Percentiles rank a stretch among this genome's conserved stretches.
These are phyloP conservation scores for Paracorniculantispora psalliotae DNA, from an alignment of 2,329 filamentous ascomycete species.

Conservation along the genomic window DNA sequence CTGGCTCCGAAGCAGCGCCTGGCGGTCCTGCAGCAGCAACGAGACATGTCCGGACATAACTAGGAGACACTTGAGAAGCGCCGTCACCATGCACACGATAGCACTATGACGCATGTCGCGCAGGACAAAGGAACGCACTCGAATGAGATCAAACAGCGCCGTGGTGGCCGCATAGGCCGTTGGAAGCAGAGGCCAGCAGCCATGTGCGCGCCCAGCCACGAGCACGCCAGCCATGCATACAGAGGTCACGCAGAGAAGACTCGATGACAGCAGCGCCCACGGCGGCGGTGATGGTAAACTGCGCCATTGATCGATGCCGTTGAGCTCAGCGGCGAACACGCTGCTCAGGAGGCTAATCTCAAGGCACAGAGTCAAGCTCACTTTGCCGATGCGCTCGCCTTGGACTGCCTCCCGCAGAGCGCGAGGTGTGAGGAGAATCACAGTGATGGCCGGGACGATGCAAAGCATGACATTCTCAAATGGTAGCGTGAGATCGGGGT, in stretches of 20 bases:
- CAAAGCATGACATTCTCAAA: constrained; percentile 3
- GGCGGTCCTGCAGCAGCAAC: neutral
- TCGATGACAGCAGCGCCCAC: neutral
- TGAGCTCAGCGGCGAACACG: neutral
- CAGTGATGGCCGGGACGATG: neutral
- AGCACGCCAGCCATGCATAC: neutral
- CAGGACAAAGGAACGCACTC: neutral
- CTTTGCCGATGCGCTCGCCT: neutral
- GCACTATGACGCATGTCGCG: neutral
- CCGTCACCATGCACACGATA: neutral
- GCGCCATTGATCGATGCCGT: neutral
- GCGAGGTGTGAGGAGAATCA: neutral
- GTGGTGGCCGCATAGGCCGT: neutral
- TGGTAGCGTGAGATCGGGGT: neutral
- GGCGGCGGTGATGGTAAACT: neutral
- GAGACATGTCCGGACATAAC: neutral
- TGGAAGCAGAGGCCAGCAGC: neutral
- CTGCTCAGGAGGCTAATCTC: neutral
- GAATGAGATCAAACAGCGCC: neutral
- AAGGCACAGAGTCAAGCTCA: neutral
- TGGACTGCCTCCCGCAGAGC: neutral
- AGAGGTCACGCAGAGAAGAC: neutral
- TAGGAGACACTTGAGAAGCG: neutral
- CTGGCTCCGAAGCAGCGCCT: neutral
- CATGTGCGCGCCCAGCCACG: neutral